Evolutionary conservation across 2,329 filamentous ascomycete genomes (phyloP), one percentile per base, ranked within the genome.

Genomic region (Lojkania enalia): DNA sequence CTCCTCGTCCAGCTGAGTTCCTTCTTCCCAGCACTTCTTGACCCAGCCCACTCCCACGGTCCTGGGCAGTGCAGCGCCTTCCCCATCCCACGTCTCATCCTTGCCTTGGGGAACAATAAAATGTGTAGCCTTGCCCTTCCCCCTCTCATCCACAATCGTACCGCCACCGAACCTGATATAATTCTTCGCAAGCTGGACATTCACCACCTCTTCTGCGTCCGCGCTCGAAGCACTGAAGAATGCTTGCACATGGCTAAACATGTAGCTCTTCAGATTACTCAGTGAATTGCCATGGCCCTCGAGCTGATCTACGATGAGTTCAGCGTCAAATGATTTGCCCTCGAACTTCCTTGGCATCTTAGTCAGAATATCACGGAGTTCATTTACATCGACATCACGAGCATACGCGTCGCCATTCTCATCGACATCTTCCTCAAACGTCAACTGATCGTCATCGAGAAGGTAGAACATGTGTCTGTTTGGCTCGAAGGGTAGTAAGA

Each of bases 321-420:
- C 44, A 9, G 49, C 46, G 2, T 60, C 44, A 15, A 64, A 66
- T n/a, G n/a, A n/a, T 0, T 6, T 20, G 2, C 37, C 23, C 11
- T 54, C 46, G n/a, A 38, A 48, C n/a, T 60, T 54, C 19, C 44
- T 51, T 11, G 51, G 58, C 70, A 78, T 76, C n/a, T 61, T 57
- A 1, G 71, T 59, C 12, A 60, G 43, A 4, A 69, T 57, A 3
- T 63, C 39, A 52, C 68, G 74, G 36, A 96, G 76, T 58, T 92
- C 87, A 1, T 82, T 77, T 0, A 80, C 57, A 30, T 64, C 59
- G 6, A 86, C 73, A 57, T 95, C 84, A 3, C 91, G 77, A 0
- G 84, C 80, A 68, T 88, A 97, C 61, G 90, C 91, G 65, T 99
- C 94, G 0, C 87, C 87, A 57, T 83, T 94, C 41, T 77, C 73